Evolutionary conservation across 805 yeast genomes (phyloP).

Genomic region (Wickerhamiella siamensis): DNA sequence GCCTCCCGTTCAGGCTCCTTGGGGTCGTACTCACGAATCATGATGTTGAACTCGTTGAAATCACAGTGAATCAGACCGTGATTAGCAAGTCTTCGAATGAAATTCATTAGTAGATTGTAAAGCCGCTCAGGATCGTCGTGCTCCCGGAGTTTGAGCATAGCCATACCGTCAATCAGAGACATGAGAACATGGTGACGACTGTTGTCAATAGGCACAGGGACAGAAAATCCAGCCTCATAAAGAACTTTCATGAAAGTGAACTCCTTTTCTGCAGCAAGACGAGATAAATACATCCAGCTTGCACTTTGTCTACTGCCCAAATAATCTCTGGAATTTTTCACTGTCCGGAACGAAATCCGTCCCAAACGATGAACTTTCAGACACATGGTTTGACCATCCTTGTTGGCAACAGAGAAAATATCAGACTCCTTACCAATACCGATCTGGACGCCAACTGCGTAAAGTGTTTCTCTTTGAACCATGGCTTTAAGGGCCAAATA

Average conservation of each 20-base stretch:
- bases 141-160: conserved; percentile 69
- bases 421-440: conserved; percentile 98
- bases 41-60: conserved; percentile 90
- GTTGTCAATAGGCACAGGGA: conserved; percentile 79
- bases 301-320: conserved; percentile 54
- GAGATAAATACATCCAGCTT: conserved; percentile 85
- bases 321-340: conserved; percentile 88
- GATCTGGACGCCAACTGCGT: conserved; percentile 70
- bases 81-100: conserved; percentile 69
- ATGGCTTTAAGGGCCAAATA: conserved; percentile 79
- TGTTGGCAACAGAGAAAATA: conserved; percentile 68
- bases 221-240: conserved; percentile 60
- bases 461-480: conserved; percentile 56
- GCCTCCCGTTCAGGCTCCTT: conserved; percentile 44
- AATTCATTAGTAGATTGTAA: conserved; percentile 75
- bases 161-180: conserved; percentile 82
- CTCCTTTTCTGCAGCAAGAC: conserved; percentile 86
- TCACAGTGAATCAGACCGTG: conserved; percentile 94
- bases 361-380: conserved; percentile 88
- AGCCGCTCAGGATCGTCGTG: conserved; percentile 56
- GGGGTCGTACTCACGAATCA: conserved; percentile 44
- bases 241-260: conserved; percentile 73
- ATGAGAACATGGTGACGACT: conserved; percentile 86
- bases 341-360: conserved; percentile 82
- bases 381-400: conserved; percentile 51